Evolutionary conservation across 2,329 filamentous ascomycete species (phyloP).

Genomic region (Trichoderma sp.): DNA sequence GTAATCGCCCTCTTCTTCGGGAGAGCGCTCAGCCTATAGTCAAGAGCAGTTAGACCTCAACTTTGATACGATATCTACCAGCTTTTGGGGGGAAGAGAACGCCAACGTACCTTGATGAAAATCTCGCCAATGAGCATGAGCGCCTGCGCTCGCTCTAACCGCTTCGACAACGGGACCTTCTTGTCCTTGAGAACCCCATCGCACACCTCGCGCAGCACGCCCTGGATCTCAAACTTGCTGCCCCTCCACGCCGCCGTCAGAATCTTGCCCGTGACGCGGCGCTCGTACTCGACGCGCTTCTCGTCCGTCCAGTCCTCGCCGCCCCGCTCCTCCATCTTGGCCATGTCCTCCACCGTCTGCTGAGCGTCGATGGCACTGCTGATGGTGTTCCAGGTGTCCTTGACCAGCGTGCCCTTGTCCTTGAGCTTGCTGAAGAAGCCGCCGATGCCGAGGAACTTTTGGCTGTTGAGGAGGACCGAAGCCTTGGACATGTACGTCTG

Average conservation of each 20-base stretch:
- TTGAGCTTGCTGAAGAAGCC: constrained; percentile 93
- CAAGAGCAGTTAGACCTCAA: constrained; percentile 21
- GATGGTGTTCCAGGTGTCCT: constrained; percentile 98
- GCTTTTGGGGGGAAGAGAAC: background rate
- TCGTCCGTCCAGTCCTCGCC: constrained; percentile 99
- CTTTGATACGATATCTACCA: too few species aligned
- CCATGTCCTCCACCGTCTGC: constrained; percentile 99
- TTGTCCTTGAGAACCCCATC: constrained; percentile 80
- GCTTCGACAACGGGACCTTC: constrained; percentile 79
- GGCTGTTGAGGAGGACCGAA: constrained; percentile 83
- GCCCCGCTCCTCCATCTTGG: constrained; percentile 88
- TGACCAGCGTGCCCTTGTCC: constrained; percentile 94
- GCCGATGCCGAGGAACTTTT: constrained; percentile 94
- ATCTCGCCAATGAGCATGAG: constrained; percentile 87
- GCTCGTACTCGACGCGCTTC: constrained; percentile 93
- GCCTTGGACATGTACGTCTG: constrained; percentile 88
- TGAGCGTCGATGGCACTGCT: constrained; percentile 95
- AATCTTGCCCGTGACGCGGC: constrained; percentile 95
- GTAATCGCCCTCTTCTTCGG: constrained; percentile 97
- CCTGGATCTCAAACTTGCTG: constrained; percentile 97
- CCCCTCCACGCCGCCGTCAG: constrained; percentile 94
- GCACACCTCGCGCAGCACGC: constrained; percentile 91
- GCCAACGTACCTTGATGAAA: constrained; percentile 71
- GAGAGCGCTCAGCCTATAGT: constrained; percentile 75
- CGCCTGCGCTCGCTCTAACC: constrained; percentile 87